Conservation (phyloP, 306 rosid genomes). For the Sophora flavescens region DNA sequence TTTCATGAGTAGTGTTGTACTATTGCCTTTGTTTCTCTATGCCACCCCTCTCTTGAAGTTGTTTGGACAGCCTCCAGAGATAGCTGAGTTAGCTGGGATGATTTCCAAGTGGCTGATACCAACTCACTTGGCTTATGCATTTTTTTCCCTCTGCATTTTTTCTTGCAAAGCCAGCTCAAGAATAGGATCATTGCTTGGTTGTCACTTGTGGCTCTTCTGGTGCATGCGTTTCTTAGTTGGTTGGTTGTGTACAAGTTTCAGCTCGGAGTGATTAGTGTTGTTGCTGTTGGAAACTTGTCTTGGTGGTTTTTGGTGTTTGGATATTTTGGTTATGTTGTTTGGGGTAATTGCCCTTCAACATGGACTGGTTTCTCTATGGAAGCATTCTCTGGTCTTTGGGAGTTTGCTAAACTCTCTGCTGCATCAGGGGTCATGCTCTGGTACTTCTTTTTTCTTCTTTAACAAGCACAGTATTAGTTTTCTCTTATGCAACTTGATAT, state of each 20-base stretch:
- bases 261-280: conserved; percentile 59
- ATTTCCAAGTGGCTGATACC: conserved; percentile 60
- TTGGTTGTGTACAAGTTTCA: conserved; percentile 54
- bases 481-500: background rate
- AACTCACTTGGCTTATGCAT: conserved; percentile 59
- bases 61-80: conserved; percentile 61
- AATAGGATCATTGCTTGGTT: conserved; percentile 54
- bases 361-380: conserved; percentile 76
- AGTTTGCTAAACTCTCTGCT: conserved; percentile 61
- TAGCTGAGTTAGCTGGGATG: conserved; percentile 51
- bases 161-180: conserved; percentile 69
- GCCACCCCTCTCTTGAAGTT: conserved; percentile 56
- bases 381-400: conserved; percentile 75
- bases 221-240: conserved; percentile 63
- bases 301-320: conserved; percentile 68
- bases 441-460: conserved; percentile 29
- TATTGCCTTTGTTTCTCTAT: conserved; percentile 54
- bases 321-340: conserved; percentile 47
- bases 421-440: conserved; percentile 78
- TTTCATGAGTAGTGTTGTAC: conserved; percentile 42
- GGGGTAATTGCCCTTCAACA: conserved; percentile 65
- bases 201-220: conserved; percentile 48
- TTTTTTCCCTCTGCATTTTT: conserved; percentile 65
- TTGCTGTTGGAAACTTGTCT: conserved; percentile 47
- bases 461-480: background rate